These are phyloP conservation scores for Hymenotorrendiella dingleyae DNA, from an alignment of 2,329 filamentous ascomycete genomes.

Conservation along the genomic window DNA sequence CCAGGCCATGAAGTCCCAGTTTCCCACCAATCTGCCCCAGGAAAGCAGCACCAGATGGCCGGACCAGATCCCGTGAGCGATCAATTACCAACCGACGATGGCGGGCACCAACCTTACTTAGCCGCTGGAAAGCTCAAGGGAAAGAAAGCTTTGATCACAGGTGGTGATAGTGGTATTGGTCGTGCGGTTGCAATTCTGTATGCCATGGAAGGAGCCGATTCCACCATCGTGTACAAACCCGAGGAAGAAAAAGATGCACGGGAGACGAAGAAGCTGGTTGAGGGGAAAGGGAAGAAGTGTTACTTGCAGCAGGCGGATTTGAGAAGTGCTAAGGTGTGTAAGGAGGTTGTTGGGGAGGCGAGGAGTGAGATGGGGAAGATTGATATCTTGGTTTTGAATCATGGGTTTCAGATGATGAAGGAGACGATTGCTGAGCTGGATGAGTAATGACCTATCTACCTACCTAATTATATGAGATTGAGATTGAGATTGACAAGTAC, in stretches of 20 bases:
- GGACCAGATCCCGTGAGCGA: conserved; percentile 54
- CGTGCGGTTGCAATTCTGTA: conserved; percentile 70
- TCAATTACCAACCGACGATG: conserved; percentile 61
- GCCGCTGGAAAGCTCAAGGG: conserved; percentile 70
- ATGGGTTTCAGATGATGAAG: conserved; percentile 69
- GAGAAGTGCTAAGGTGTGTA: conserved; percentile 59
- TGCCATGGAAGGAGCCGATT: conserved; percentile 74
- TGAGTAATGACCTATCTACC: conserved; percentile 46
- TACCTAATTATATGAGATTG: not conserved
- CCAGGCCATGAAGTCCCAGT: conserved; percentile 45
- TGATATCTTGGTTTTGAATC: conserved; percentile 71
- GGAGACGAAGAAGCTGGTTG: conserved; percentile 65
- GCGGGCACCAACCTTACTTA: conserved; percentile 64
- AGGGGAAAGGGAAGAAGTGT: conserved; percentile 61
- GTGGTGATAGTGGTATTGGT: conserved; percentile 75
- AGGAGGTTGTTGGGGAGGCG: conserved; percentile 61
- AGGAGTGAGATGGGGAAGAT: conserved; percentile 60
- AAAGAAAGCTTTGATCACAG: conserved; percentile 73
- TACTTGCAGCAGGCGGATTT: conserved; percentile 60
- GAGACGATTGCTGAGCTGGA: conserved; percentile 64
- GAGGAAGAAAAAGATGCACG: conserved; percentile 72
- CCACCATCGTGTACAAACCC: conserved; percentile 66
- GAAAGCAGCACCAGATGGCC: conserved; percentile 46
- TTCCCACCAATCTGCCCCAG: conserved; percentile 47
- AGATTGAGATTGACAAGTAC: no score